These are phyloP conservation scores for Peronosclerospora sorghi DNA, from an alignment of 352 stramenopile genomes.

Conservation along the genomic window DNA sequence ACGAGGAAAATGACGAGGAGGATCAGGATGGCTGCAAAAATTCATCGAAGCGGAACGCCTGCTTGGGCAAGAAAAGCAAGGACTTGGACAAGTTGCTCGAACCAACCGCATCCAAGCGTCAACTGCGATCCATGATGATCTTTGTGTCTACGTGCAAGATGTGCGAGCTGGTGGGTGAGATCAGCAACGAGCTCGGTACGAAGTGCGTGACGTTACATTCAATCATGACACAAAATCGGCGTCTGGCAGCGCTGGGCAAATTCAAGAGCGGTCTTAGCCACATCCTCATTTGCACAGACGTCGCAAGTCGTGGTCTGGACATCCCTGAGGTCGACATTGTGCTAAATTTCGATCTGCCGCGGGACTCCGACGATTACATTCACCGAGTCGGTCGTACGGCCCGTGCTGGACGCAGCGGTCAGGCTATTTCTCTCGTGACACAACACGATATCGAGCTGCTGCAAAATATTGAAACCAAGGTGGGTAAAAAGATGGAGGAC, in stretches of 20 bases:
- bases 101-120: constrained; percentile 17
- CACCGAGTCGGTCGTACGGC: constrained; percentile 95
- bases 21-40: constrained; percentile 26
- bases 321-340: constrained; percentile 95
- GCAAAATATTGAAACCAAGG: constrained; percentile 90
- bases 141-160: constrained; percentile 96
- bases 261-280: constrained; percentile 91
- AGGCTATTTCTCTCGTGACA: constrained; percentile 91
- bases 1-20: constrained; percentile 50
- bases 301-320: constrained; percentile 93
- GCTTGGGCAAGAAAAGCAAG: constrained; percentile 28
- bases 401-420: constrained; percentile 83
- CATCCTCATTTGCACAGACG: constrained; percentile 95
- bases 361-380: constrained; percentile 94
- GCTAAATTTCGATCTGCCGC: constrained; percentile 95
- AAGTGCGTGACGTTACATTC: constrained; percentile 94
- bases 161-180: constrained; percentile 90
- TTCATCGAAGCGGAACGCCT: constrained; percentile 7
- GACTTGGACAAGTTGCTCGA: constrained; percentile 17
- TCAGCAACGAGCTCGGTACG: constrained; percentile 87
- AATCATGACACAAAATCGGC: constrained; percentile 90
- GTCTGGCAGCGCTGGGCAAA: constrained; percentile 91
- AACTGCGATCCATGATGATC: constrained; percentile 87
- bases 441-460: constrained; percentile 91
- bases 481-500: constrained; percentile 86